Base-by-base conservation (phyloP, 176 grass and related monocot species). In the Panicum miliaceum region DNA sequence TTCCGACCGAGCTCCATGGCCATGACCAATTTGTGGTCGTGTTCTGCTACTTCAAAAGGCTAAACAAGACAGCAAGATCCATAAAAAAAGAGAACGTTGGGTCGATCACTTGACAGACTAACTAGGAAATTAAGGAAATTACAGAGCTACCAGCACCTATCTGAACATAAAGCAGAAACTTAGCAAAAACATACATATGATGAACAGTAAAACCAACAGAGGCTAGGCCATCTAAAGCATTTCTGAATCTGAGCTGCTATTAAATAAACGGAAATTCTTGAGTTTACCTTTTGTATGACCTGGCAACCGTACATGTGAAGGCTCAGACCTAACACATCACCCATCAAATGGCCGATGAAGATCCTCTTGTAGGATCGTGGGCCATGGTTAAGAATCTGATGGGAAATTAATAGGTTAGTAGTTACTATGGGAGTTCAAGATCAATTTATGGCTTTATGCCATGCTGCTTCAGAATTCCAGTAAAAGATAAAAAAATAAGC, bases 231-330 rank as follows among this genome's bases (percentile, higher is more conserved):
- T 46, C 9, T 46, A 12, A 12, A 46, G 2, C 45, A 12, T 46
- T 46, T 46, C 11, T 32, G 29, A 32, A 32, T 32, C 29, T 32
- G 29, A 32, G 29, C 29, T 32, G 29, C 29, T 32, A 32, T 32
- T 32, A 32, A 32, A 32, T 32, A 32, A 32, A 32, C 1, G 29
- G 29, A 32, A 32, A 32, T 32, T 46, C 5, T 45, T 45, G 9
- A 50, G 8, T 66, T 75, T 84, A 86, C 92, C 83, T 85, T 94
- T 23, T 89, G 86, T 27, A 94, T 83, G 59, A 94, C 89, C 67
- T 47, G 56, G 43, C 62, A 81, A 3, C 92, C 89, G 12, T 91
- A 86, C 51, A 61, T 51, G 27, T 94, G 79, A 73, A 86, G 56
- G 48, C 86, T 67, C 22, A 89, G 62, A 2, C 12, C 10, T 36